Percentiles rank a stretch among this genome's conserved stretches.
Conservation (phyloP, 179 eudicot species). For the Camellia oleifera region DNA sequence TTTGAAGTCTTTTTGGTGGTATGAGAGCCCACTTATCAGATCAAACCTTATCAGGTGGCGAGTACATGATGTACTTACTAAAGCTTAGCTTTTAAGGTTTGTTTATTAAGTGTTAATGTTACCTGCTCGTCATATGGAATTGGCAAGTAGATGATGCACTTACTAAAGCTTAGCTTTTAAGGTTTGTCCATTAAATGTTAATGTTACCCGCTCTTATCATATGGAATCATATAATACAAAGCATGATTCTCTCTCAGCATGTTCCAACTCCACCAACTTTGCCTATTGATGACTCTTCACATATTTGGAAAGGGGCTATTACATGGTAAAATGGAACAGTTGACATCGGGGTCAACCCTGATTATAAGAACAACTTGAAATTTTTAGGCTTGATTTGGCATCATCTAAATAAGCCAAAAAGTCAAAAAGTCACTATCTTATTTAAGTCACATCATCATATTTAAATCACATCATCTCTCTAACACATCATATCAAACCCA, state of each 20-base stretch:
- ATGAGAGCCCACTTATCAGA: background rate
- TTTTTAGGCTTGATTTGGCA: no score
- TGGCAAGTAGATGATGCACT: conserved; percentile 1
- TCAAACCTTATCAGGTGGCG: background rate
- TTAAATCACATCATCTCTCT: no score
- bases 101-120: background rate
- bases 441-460: no score
- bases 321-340: no score
- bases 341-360: no score
- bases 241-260: background rate
- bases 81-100: background rate
- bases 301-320: no score
- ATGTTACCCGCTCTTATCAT: background rate
- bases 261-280: conserved; percentile 11
- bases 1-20: background rate
- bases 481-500: no score
- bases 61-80: conserved; percentile 8
- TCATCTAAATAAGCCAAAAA: no score
- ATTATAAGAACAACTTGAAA: no score
- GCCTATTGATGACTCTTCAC: no score
- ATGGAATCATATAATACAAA: no score
- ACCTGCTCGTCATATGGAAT: background rate
- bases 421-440: no score
- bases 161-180: conserved; percentile 1
- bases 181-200: background rate